Evolutionary conservation across 192 early-diverging fungal genomes (phyloP).

Genomic region (Thamnidium elegans): DNA sequence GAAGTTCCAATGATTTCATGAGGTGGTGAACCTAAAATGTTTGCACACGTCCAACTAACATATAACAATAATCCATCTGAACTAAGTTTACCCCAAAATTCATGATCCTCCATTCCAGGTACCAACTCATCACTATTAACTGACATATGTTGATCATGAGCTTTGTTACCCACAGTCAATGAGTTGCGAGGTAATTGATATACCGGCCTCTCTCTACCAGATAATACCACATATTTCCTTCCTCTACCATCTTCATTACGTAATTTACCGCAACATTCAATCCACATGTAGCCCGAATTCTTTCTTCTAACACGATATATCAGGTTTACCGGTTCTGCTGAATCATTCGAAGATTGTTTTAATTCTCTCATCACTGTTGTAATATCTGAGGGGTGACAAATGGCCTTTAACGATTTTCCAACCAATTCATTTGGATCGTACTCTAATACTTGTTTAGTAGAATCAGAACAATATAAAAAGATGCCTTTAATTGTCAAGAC

Average conservation of each 20-base stretch:
- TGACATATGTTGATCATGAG: neutral
- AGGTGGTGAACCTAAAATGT: constrained; percentile 29
- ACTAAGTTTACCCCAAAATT: constrained; percentile 63
- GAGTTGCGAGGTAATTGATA: constrained; percentile 33
- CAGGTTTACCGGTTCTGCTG: constrained; percentile 46
- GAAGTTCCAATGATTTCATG: constrained; percentile 41
- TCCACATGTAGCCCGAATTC: constrained; percentile 57
- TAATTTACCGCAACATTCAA: constrained; percentile 63
- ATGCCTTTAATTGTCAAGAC: constrained; percentile 65
- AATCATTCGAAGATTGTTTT: constrained; percentile 43
- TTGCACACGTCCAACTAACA: constrained; percentile 34
- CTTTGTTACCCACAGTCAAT: constrained; percentile 1
- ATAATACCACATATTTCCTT: constrained; percentile 65
- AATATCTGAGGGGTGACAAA: constrained; percentile 65
- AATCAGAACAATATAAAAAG: constrained; percentile 60
- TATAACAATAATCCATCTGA: constrained; percentile 57
- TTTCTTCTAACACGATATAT: constrained; percentile 63
- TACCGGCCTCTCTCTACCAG: constrained; percentile 52
- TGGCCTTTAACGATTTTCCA: constrained; percentile 53
- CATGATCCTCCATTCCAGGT: constrained; percentile 33
- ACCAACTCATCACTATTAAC: constrained; percentile 5
- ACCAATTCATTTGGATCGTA: constrained; percentile 55
- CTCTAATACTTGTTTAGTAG: constrained; percentile 46
- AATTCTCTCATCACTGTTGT: constrained; percentile 68
- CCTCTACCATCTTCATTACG: constrained; percentile 63